Evolutionary conservation across 345 rosid genomes (phyloP), one percentile per base, ranked within the genome.

Genomic region (Boechera stricta): DNA sequence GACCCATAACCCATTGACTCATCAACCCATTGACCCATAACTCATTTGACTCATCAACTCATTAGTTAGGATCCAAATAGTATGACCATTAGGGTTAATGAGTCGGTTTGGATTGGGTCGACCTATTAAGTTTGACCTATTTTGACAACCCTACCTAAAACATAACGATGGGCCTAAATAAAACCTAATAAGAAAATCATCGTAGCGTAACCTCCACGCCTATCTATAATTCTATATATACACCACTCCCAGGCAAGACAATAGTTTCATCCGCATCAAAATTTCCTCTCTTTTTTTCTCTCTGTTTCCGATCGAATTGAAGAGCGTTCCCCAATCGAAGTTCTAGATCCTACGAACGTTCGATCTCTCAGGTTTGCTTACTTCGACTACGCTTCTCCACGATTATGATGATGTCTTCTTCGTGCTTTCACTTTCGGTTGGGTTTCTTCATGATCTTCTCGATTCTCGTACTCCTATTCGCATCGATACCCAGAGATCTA

Each of bases 361-460:
- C 39, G 57, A 21, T 70, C 68, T 32, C 71, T 69, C 82, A 79
- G 82, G 82, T 79, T 79, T 74, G 79, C 75, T 79, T 64, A 3
- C 59, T 44, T 47, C 80, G 64, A 31, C 79, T 76, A 39, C 55
- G 28, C n/a, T 39, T 45, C 72, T 56, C 41, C 51, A 11, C 44
- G 45, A 29, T 35, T 42, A 68, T 9, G 79, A 61, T 54, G 69
- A n/a, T 42, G 16, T 56, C 71, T 29, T 49, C 66, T 64, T 73
- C 66, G 5, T 54, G 29, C 71, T 79, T 79, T 74, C 53, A 11
- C 4, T 54, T 44, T 28, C 31, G 52, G 78, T 45, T 59, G 38
- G 52, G 78, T 45, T 59, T 66, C 69, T 16, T 9, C 64, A 21
- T 28, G 29, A 28, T 52, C 74, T 2, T 59, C 49, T 51, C 67